phyloP scores from a whole-genome alignment of 768 basidiomycete species.

The Amyloporia xantha region DNA sequence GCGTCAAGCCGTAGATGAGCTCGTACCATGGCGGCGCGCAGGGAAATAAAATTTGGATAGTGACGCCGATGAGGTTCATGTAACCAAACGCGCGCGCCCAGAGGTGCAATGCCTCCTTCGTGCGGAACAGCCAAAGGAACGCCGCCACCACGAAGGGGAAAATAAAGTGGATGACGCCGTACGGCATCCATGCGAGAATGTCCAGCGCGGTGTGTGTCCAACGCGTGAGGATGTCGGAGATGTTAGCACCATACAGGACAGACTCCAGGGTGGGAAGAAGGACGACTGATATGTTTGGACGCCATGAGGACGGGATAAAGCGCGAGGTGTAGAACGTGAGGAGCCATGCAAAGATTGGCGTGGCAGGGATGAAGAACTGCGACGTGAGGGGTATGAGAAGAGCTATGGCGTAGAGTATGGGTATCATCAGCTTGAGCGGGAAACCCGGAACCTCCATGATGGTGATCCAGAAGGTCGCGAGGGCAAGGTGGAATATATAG shows the following conservation, averaged over 20 bases:
- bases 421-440: conserved; percentile 72
- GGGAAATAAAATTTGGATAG: conserved; percentile 83
- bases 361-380: conserved; percentile 87
- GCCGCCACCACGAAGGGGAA: conserved; percentile 83
- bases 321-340: conserved; percentile 81
- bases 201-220: conserved; percentile 92
- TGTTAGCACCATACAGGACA: conserved; percentile 95
- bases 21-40: conserved; percentile 98
- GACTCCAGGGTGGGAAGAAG: conserved; percentile 92
- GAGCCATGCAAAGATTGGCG: conserved; percentile 81
- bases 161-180: conserved; percentile 89
- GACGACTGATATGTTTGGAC: conserved; percentile 85
- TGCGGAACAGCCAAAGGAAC: conserved; percentile 85
- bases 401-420: conserved; percentile 57
- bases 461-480: conserved; percentile 63
- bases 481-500: conserved; percentile 57
- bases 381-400: conserved; percentile 81
- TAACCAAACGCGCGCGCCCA: conserved; percentile 90
- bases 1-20: conserved; percentile 91
- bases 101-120: conserved; percentile 70
- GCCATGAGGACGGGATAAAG: conserved; percentile 69
- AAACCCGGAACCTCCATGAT: conserved; percentile 67
- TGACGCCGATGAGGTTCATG: conserved; percentile 84
- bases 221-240: conserved; percentile 92
- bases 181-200: conserved; percentile 92